A percentile compares a stretch with the other conserved stretches of the same genome.
Evolutionary conservation across 1,139 yeast genomes (phyloP).

Genomic region (Suhomyces kunorum): DNA sequence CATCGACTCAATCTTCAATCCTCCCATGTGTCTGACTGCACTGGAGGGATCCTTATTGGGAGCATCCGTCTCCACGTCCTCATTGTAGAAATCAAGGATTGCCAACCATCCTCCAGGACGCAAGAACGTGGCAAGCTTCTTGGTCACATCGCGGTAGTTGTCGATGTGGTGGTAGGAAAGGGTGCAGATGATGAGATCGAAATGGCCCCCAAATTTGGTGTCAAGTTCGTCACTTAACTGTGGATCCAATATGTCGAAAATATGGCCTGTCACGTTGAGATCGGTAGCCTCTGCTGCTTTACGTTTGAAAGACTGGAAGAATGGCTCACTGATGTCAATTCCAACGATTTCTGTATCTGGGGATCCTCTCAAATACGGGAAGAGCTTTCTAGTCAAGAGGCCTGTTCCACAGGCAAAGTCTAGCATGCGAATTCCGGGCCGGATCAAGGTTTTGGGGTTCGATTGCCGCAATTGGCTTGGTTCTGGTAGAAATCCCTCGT

Average conservation of each 20-base stretch:
- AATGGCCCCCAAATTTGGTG: slow-evolving; percentile 21
- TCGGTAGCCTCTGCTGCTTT: slow-evolving; percentile 15
- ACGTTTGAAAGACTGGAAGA: slow-evolving; percentile 27
- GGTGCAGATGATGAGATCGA: slow-evolving; percentile 40
- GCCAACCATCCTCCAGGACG: slow-evolving; percentile 36
- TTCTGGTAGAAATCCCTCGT: slow-evolving; percentile 17
- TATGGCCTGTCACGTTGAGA: slow-evolving; percentile 18
- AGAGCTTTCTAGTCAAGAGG: slow-evolving; percentile 31
- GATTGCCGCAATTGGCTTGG: slow-evolving; percentile 13
- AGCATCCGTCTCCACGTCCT: slow-evolving; percentile 26
- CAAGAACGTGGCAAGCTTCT: slow-evolving; percentile 35
- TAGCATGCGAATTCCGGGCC: slow-evolving; percentile 30
- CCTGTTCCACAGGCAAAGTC: slow-evolving; percentile 54
- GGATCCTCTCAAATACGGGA: slow-evolving; percentile 27
- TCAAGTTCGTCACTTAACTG: slow-evolving; percentile 18
- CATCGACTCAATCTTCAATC: slow-evolving; percentile 29
- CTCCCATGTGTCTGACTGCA: slow-evolving; percentile 40
- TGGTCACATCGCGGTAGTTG: slow-evolving; percentile 32
- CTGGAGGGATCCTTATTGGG: slow-evolving; percentile 1
- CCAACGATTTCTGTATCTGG: slow-evolving; percentile 30
- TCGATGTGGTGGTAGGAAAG: slow-evolving; percentile 45
- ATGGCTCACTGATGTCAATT: slow-evolving; percentile 37
- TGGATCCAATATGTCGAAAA: slow-evolving; percentile 34
- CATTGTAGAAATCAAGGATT: slow-evolving; percentile 40
- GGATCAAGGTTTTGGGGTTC: slow-evolving; percentile 22